Percentiles rank a stretch among this genome's conserved stretches.
Evolutionary conservation across 2,329 filamentous ascomycete genomes (phyloP).

Genomic region (Aciculosporium take): DNA sequence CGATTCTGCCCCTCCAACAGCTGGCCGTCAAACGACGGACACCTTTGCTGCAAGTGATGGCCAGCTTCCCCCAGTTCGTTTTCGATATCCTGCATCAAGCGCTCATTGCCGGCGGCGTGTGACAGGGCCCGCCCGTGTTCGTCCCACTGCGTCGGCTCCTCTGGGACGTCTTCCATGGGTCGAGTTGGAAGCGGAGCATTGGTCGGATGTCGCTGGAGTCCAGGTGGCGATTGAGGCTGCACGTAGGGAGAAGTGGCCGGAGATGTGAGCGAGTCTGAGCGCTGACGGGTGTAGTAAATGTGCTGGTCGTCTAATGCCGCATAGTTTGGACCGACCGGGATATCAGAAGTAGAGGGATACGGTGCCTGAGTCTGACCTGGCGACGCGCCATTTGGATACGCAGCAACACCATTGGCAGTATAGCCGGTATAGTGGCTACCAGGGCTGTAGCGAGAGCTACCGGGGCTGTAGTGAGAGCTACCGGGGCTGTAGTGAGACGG

Average conservation of each 20-base stretch:
- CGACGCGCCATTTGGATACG: slow-evolving; percentile 16
- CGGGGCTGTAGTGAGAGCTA: too few relatives aligned
- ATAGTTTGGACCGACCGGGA: slow-evolving; percentile 38
- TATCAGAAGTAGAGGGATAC: slow-evolving; percentile 38
- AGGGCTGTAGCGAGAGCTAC: slow-evolving; percentile 17
- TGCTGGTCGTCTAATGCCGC: slow-evolving; percentile 30
- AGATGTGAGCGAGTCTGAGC: slow-evolving; percentile 37
- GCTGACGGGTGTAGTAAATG: slow-evolving; percentile 28
- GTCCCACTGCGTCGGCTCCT: slow-evolving; percentile 28
- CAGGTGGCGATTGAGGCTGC: slow-evolving; percentile 27
- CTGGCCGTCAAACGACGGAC: slow-evolving; percentile 30
- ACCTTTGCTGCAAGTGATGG: slow-evolving; percentile 20
- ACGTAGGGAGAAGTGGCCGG: slow-evolving; percentile 29
- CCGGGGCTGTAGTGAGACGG: slow-evolving; percentile 17
- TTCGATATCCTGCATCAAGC: slow-evolving; percentile 44
- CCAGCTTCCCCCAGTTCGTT: slow-evolving; percentile 31
- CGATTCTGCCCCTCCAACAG: slow-evolving; percentile 32
- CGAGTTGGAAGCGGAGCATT: slow-evolving; percentile 44
- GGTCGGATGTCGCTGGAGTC: slow-evolving; percentile 43
- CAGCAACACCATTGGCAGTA: slow-evolving; percentile 14
- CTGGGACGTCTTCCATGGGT: slow-evolving; percentile 30
- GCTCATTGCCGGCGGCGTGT: slow-evolving; percentile 20
- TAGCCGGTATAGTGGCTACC: slow-evolving; percentile 18
- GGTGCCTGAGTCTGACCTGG: slow-evolving; percentile 23
- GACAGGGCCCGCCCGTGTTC: slow-evolving; percentile 18